phyloP scores from a whole-genome alignment of 225 moss, liverwort and hornwort genomes.

The Lunularia cruciata region DNA sequence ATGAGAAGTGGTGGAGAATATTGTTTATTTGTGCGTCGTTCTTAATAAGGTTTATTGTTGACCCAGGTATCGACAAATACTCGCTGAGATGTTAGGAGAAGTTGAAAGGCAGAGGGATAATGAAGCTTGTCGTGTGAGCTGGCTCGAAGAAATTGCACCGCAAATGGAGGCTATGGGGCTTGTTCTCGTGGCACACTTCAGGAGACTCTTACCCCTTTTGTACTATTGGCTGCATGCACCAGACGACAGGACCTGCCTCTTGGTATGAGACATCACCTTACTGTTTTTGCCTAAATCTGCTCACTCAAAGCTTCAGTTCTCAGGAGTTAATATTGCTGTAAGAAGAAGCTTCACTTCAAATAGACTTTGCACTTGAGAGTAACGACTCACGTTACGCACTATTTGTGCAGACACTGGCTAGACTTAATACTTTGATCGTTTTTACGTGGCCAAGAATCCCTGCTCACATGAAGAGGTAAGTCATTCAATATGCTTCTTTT shows the following conservation, averaged over 20 bases:
- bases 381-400: background rate
- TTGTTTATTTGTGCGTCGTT: background rate
- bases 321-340: no score
- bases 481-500: background rate
- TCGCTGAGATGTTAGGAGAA: constrained; percentile 82
- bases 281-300: background rate
- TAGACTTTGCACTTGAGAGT: no score
- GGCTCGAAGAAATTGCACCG: constrained; percentile 73
- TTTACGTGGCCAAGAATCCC: constrained; percentile 90
- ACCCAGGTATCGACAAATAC: constrained; percentile 67
- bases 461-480: constrained; percentile 68
- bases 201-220: constrained; percentile 65
- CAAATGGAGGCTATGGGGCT: constrained; percentile 83
- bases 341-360: no score
- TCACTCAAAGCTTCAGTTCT: background rate
- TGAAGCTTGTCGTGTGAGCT: constrained; percentile 51
- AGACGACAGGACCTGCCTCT: constrained; percentile 69
- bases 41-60: background rate
- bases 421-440: constrained; percentile 57
- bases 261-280: constrained; percentile 41
- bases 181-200: constrained; percentile 81
- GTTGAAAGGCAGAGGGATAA: constrained; percentile 73
- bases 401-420: constrained; percentile 56
- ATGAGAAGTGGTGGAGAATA: no score
- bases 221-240: constrained; percentile 76